These are phyloP conservation scores for Yamadazyma tumulicola DNA, from an alignment of 805 yeast genomes.

Conservation along the genomic window DNA sequence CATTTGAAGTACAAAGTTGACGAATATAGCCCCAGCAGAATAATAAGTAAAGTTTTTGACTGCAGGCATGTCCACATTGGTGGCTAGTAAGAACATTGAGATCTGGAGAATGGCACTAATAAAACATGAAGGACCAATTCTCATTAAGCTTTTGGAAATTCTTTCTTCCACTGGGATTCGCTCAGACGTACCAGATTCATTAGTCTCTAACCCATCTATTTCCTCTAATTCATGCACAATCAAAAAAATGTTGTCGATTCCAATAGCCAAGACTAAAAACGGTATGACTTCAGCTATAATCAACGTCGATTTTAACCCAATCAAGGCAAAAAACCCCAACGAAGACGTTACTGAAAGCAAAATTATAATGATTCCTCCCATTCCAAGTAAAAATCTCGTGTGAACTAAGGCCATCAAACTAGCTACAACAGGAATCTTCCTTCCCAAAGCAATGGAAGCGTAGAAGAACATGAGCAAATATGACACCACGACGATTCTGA, in stretches of 20 bases:
- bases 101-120: conserved; percentile 75
- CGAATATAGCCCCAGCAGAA: conserved; percentile 79
- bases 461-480: conserved; percentile 84
- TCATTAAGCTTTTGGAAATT: conserved; percentile 60
- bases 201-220: conserved; percentile 44
- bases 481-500: conserved; percentile 64
- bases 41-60: conserved; percentile 90
- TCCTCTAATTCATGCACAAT: conserved; percentile 74
- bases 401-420: conserved; percentile 29
- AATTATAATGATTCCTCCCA: conserved; percentile 82
- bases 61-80: conserved; percentile 91
- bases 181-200: conserved; percentile 1
- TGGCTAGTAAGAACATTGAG: conserved; percentile 74
- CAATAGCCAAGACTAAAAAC: conserved; percentile 86
- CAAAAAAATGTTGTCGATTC: conserved; percentile 91
- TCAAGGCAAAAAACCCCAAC: conserved; percentile 70
- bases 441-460: conserved; percentile 77
- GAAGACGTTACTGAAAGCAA: conserved; percentile 76
- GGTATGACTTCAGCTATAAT: conserved; percentile 97
- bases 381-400: conserved; percentile 73
- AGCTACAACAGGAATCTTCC: conserved; percentile 43
- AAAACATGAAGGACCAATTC: conserved; percentile 84
- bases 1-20: conserved; percentile 75
- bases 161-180: conserved; percentile 60
- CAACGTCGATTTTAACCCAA: conserved; percentile 83